A percentile compares a stretch with the other conserved stretches of the same genome.
Evolutionary conservation across 2,329 filamentous ascomycete genomes (phyloP).

Genomic region (Pyrenophora graminea): DNA sequence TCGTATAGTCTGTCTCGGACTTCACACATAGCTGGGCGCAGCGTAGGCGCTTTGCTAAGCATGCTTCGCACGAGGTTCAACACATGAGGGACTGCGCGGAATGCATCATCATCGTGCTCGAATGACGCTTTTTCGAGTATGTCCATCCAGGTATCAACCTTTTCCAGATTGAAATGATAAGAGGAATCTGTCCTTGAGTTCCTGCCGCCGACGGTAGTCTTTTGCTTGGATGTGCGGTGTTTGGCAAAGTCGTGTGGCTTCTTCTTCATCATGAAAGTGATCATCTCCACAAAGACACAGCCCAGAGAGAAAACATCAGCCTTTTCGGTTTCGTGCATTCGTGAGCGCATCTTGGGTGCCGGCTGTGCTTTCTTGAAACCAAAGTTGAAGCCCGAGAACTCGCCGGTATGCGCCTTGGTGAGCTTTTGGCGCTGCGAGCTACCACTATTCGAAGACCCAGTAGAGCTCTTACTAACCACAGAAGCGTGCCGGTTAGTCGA

Average conservation of each 20-base stretch:
- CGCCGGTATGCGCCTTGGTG: constrained; percentile 39
- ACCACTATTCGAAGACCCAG: constrained; percentile 39
- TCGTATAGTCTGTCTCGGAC: constrained; percentile 47
- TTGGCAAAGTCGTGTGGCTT: constrained; percentile 67
- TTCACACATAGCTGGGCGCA: constrained; percentile 48
- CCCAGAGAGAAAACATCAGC: constrained; percentile 75
- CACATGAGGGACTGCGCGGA: constrained; percentile 48
- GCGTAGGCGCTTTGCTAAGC: constrained; percentile 47
- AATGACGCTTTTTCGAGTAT: constrained; percentile 63
- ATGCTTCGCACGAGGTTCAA: constrained; percentile 49
- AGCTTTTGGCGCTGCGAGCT: constrained; percentile 42
- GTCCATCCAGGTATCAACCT: constrained; percentile 71
- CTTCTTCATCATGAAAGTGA: constrained; percentile 71
- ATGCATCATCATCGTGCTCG: constrained; percentile 44
- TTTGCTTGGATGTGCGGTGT: constrained; percentile 69
- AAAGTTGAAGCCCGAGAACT: constrained; percentile 46
- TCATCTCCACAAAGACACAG: constrained; percentile 72
- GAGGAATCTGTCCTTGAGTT: constrained; percentile 69
- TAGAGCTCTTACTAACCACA: constrained; percentile 43
- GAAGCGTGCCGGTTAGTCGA: constrained; percentile 35
- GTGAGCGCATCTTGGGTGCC: constrained; percentile 31
- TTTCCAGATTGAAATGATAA: constrained; percentile 71
- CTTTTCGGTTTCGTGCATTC: constrained; percentile 45
- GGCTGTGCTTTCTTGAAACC: constrained; percentile 41
- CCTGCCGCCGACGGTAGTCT: constrained; percentile 48